Conservation (phyloP, 306 rosid species). For the Gastrolobium villosum region DNA sequence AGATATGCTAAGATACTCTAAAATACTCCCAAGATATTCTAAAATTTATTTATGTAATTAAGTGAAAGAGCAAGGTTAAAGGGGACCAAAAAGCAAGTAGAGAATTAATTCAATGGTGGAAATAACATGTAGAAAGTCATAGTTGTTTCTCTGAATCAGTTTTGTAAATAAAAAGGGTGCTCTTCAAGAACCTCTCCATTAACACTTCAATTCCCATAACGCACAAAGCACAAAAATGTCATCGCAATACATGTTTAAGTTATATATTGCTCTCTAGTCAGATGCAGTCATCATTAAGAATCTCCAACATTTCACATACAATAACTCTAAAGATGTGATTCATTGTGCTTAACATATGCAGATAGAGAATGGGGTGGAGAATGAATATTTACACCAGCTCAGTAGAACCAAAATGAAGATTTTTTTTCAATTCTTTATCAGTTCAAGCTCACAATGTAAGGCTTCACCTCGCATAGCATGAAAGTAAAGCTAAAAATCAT, state of each 20-base stretch:
- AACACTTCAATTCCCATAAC: constrained; percentile 7
- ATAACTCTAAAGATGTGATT: not conserved
- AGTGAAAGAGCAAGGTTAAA: not conserved
- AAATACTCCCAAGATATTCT: not conserved
- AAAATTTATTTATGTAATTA: not conserved
- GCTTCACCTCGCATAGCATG: constrained; percentile 9
- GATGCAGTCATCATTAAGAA: not conserved
- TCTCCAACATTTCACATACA: constrained; percentile 8
- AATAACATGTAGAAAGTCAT: not conserved
- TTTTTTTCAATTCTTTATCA: not conserved
- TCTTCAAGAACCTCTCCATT: not conserved
- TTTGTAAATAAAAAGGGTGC: not conserved
- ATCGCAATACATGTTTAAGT: not conserved
- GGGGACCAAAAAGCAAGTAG: not conserved
- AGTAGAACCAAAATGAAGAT: not conserved
- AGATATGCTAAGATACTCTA: constrained; percentile 15
- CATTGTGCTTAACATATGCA: not conserved
- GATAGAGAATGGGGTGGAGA: not conserved
- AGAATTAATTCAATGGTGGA: not conserved
- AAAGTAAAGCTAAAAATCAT: not conserved
- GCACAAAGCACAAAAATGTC: constrained; percentile 18
- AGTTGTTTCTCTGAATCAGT: not conserved
- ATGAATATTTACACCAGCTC: not conserved
- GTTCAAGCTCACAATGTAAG: not conserved
- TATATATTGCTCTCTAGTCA: not conserved